Evolutionary conservation across 1,284 basidiomycete genomes (phyloP), one percentile per base, ranked within the genome.

Genomic region (Austroboletus novae-zelandiae): DNA sequence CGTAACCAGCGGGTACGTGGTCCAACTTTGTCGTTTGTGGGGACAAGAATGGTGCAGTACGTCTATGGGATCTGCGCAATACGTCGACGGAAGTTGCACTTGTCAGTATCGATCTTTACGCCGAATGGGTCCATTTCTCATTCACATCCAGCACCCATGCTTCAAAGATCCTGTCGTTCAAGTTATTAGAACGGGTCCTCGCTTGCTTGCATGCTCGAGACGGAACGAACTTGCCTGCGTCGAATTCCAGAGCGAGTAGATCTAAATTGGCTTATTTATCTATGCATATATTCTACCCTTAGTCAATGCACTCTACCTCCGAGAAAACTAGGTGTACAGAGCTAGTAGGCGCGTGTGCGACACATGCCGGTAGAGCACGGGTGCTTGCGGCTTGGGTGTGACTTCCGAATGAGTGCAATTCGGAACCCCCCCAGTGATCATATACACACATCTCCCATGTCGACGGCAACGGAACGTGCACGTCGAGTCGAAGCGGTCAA

Each of bases 401-500:
- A n/a, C 30, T 48, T 44, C 47, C 39, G 41, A 46, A 54, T 40
- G 40, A 39, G 36, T 34, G 34, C 11, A 27, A 2, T 27, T 27
- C 6, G 27, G 20, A 3, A 23, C 7, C 11, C 18, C 23, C 20
- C 20, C 20, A 23, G 20, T 5, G 20, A 4, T 23, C 20, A 23
- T 23, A 23, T 23, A 23, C 20, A 23, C 20, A 23, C 30, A 40
- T 40, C 15, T 45, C 51, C 32, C 59, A 78, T 75, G 76, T 73
- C 74, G 35, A 66, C 47, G 7, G 48, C 51, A 18, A 41, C 48
- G 10, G 70, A 66, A 52, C 76, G 76, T 51, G 66, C 68, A 46
- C 74, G 73, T 50, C 71, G 76, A 37, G 71, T 74, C 43, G 74
- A 79, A 62, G 78, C 81, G 49, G 72, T 77, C 43, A 74, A 84